Conservation (phyloP, 176 grass and related monocot genomes). For the Coix lacrymajobi region DNA sequence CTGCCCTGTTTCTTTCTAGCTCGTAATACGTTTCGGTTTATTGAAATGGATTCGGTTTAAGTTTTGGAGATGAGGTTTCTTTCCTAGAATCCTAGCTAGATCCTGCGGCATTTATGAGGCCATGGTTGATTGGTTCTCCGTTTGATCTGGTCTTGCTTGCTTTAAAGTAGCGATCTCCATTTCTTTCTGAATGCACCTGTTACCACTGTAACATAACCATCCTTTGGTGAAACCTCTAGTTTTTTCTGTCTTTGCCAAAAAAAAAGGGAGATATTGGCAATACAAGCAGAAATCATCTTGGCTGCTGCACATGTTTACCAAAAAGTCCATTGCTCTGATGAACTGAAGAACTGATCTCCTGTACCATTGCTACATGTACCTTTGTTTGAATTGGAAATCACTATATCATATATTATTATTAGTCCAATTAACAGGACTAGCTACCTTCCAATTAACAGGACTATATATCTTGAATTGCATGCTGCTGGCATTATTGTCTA, state of each 20-base stretch:
- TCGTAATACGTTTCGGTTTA: neutral
- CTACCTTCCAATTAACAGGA: neutral
- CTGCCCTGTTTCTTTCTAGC: neutral
- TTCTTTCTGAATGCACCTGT: conserved; percentile 23
- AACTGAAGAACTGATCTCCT: neutral
- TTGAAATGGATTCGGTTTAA: neutral
- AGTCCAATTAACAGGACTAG: neutral
- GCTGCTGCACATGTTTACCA: neutral
- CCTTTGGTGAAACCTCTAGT: neutral
- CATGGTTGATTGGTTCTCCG: neutral
- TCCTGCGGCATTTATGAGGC: neutral
- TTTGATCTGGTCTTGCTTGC: conserved; percentile 18
- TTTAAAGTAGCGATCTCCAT: neutral
- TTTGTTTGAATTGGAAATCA: neutral
- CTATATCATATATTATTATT: neutral
- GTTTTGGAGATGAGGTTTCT: neutral
- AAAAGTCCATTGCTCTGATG: neutral
- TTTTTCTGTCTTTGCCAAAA: neutral
- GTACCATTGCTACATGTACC: neutral
- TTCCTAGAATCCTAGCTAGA: conserved; percentile 17
- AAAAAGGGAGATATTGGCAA: neutral
- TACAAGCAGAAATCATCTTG: neutral
- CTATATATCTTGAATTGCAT: neutral
- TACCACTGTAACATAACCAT: neutral
- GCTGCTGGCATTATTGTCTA: neutral